Evolutionary conservation across 1,284 basidiomycete genomes (phyloP).

Genomic region (Volvariella surrecta): DNA sequence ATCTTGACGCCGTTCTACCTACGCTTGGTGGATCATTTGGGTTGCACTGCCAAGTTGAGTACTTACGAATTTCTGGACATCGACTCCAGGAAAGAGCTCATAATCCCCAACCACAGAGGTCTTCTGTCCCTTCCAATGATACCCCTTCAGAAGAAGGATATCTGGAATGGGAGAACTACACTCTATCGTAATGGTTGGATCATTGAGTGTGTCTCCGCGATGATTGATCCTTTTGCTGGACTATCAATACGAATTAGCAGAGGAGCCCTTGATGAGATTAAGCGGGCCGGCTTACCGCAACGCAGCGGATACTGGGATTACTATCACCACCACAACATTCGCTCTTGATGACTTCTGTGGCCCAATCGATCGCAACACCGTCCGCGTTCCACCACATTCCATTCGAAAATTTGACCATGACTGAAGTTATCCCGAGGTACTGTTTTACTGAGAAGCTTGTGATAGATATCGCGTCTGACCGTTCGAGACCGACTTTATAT

Average conservation of each 20-base stretch:
- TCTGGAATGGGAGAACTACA: conserved; percentile 18
- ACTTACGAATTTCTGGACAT: conserved; percentile 13
- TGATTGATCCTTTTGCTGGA: conserved; percentile 42
- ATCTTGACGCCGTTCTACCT: conserved; percentile 13
- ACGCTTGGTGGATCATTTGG: too few species aligned
- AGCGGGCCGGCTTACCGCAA: conserved; percentile 16
- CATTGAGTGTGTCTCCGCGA: conserved; percentile 48
- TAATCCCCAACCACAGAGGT: conserved; percentile 15
- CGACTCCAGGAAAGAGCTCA: conserved; percentile 18
- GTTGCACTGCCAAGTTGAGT: neutral
- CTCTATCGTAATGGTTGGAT: conserved; percentile 19
- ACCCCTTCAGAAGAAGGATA: conserved; percentile 14
- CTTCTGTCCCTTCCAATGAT: conserved; percentile 20
- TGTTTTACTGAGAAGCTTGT: too few species aligned
- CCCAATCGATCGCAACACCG: conserved; percentile 21
- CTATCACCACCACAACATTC: conserved; percentile 13
- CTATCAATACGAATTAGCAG: conserved; percentile 8
- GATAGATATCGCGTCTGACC: too few species aligned
- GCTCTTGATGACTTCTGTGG: conserved; percentile 18
- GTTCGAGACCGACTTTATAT: too few species aligned
- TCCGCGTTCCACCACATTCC: conserved; percentile 23
- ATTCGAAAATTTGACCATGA: conserved; percentile 18
- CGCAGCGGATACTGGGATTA: conserved; percentile 18
- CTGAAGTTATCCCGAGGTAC: too few species aligned
- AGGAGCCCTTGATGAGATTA: neutral